A percentile compares a stretch with the other conserved stretches of the same genome.
These are phyloP conservation scores for Angophora floribunda DNA, from an alignment of 345 rosid genomes.

Conservation along the genomic window DNA sequence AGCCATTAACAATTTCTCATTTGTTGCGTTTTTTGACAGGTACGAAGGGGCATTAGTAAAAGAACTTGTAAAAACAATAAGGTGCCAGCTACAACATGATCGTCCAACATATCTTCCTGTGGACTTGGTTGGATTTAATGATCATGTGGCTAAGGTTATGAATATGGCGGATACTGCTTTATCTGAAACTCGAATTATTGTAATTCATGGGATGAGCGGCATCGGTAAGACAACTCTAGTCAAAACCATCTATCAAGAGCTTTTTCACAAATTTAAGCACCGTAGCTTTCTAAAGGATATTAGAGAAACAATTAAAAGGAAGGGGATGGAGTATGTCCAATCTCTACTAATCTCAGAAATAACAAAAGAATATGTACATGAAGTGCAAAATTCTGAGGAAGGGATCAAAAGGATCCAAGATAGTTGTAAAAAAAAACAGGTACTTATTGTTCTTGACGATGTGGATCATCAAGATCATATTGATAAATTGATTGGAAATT, in stretches of 20 bases:
- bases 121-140: neutral
- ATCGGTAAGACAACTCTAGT: neutral
- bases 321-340: too few relatives aligned
- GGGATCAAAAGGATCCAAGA: too few relatives aligned
- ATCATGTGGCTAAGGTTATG: neutral
- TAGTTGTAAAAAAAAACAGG: accelerated
- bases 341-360: too few relatives aligned
- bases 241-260: accelerated
- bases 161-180: neutral
- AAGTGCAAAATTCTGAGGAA: too few relatives aligned
- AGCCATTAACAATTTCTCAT: neutral
- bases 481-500: too few relatives aligned
- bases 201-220: neutral
- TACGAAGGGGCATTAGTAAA: neutral
- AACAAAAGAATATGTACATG: accelerated
- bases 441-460: too few relatives aligned
- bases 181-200: neutral
- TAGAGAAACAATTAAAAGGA: too few relatives aligned
- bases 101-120: accelerated
- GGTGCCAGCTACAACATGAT: accelerated
- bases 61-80: accelerated
- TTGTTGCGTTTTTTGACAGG: neutral
- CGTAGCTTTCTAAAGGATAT: neutral
- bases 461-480: accelerated
- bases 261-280: accelerated